These are phyloP conservation scores for Fusarium cicatricum DNA, from an alignment of 2,329 filamentous ascomycete genomes.

Conservation along the genomic window DNA sequence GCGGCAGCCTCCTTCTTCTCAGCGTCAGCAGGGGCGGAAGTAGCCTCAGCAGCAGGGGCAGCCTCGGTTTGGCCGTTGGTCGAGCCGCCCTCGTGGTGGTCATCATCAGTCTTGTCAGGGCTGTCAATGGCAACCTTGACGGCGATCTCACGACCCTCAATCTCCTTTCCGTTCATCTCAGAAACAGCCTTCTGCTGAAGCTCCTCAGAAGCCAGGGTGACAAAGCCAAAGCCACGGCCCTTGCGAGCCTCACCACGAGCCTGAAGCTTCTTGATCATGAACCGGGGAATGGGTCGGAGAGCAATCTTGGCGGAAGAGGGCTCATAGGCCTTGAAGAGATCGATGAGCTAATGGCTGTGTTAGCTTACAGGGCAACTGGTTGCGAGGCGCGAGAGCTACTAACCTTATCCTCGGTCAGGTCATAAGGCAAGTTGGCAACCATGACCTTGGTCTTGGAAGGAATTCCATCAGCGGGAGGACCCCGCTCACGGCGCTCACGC, in stretches of 20 bases:
- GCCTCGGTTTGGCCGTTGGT: slow-evolving; percentile 53
- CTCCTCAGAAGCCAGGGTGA: slow-evolving; percentile 94
- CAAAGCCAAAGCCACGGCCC: slow-evolving; percentile 98
- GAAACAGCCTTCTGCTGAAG: slow-evolving; percentile 94
- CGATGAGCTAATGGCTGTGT: slow-evolving; percentile 77
- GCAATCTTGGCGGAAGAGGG: slow-evolving; percentile 98
- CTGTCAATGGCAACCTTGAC: slow-evolving; percentile 99
- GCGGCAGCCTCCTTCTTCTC: slow-evolving; percentile 38
- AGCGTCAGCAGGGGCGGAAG: slow-evolving; percentile 36
- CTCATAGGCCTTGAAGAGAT: slow-evolving; percentile 92
- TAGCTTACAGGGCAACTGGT: slow-evolving; percentile 19
- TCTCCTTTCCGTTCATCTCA: slow-evolving; percentile 99
- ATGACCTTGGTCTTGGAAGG: slow-evolving; percentile 99
- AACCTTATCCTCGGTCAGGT: slow-evolving; percentile 97
- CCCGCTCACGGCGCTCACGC: slow-evolving; percentile 79
- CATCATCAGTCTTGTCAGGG: slow-evolving; percentile 94
- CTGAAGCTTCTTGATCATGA: slow-evolving; percentile 99
- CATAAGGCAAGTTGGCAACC: slow-evolving; percentile 99
- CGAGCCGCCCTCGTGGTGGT: slow-evolving; percentile 61
- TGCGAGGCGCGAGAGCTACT: slow-evolving; percentile 38
- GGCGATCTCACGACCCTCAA: slow-evolving; percentile 97
- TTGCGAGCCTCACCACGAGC: slow-evolving; percentile 98
- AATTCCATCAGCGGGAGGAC: slow-evolving; percentile 95
- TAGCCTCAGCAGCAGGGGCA: slow-evolving; percentile 41
- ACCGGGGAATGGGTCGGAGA: slow-evolving; percentile 96